phyloP scores from a whole-genome alignment of 768 basidiomycete species.

The Mycena vitilis region DNA sequence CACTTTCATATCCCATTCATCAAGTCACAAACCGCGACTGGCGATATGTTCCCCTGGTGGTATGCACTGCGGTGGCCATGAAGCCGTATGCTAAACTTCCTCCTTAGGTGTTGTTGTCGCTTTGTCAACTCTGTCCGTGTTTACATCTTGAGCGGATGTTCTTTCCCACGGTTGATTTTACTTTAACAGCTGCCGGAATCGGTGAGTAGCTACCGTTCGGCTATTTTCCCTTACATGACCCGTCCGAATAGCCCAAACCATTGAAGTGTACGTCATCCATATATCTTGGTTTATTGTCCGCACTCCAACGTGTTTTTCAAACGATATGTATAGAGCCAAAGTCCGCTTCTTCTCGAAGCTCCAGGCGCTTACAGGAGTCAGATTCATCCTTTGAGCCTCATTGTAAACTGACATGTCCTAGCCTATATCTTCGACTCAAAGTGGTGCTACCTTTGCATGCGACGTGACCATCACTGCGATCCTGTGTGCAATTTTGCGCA shows the following conservation, averaged over 20 bases:
- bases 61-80: background rate
- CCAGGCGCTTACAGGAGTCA: background rate
- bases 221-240: background rate
- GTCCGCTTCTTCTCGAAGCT: conserved; percentile 5
- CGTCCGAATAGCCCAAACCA: conserved; percentile 3
- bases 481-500: background rate
- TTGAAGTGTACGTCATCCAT: conserved; percentile 3
- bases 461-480: conserved; percentile 17
- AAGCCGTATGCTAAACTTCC: too few species aligned
- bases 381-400: background rate
- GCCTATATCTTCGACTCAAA: conserved; percentile 13
- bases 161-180: background rate
- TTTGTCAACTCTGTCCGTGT: conserved; percentile 8
- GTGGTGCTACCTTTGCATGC: conserved; percentile 1
- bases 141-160: too few species aligned
- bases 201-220: background rate
- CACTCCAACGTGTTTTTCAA: too few species aligned
- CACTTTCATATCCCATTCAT: background rate
- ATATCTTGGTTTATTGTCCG: background rate
- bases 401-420: background rate
- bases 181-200: background rate
- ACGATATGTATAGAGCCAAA: background rate
- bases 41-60: conserved; percentile 2
- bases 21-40: conserved; percentile 13
- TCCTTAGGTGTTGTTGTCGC: conserved; percentile 6